Conservation (phyloP, 148 eudicot species). For the Pouteria glomerata region DNA sequence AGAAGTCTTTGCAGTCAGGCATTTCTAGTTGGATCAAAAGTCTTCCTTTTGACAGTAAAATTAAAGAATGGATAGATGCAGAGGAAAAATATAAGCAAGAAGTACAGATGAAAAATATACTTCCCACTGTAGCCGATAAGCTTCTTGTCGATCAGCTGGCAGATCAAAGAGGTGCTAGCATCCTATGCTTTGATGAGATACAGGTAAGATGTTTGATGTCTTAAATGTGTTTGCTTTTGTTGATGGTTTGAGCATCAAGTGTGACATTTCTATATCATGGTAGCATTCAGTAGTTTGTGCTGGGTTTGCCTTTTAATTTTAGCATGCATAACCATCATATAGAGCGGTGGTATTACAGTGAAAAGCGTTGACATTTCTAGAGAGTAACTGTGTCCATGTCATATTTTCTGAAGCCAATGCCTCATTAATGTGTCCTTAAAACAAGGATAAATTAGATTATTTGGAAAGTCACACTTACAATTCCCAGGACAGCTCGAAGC, state of each 20-base stretch:
- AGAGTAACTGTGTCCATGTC: not conserved
- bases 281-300: no score
- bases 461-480: not conserved
- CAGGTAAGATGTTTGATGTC: slow-evolving; percentile 43
- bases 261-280: not conserved
- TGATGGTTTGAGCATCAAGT: not conserved
- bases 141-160: slow-evolving; percentile 60
- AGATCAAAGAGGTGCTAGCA: slow-evolving; percentile 62
- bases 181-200: slow-evolving; percentile 97
- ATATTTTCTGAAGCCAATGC: no score
- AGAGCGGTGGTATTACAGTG: not conserved
- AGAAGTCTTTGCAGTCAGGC: slow-evolving; percentile 63
- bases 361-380: not conserved
- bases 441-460: no score
- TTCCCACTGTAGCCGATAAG: slow-evolving; percentile 92
- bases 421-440: not conserved
- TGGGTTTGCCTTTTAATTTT: not conserved
- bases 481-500: not conserved
- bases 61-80: slow-evolving; percentile 89
- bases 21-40: slow-evolving; percentile 79
- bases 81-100: slow-evolving; percentile 89
- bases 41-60: slow-evolving; percentile 79
- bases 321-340: not conserved
- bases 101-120: slow-evolving; percentile 71
- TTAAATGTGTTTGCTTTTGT: not conserved